These are phyloP conservation scores for Skeletonema marinoi DNA, from an alignment of 108 stramenopile genomes.

Conservation along the genomic window DNA sequence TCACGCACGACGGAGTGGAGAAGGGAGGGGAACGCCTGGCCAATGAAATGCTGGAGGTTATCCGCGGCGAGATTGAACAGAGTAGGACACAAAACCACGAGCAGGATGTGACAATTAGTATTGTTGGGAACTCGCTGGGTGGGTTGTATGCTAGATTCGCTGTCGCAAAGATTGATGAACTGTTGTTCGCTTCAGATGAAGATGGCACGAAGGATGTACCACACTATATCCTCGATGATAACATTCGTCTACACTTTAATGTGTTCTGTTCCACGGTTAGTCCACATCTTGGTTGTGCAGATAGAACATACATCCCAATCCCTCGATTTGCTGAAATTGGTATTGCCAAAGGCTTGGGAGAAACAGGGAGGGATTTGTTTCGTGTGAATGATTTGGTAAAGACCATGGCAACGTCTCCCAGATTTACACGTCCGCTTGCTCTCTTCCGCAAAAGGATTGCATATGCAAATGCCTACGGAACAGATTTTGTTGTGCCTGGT, in stretches of 20 bases:
- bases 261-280: constrained; percentile 79
- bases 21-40: constrained; percentile 67
- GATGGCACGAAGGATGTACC: neutral
- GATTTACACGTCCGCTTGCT: constrained; percentile 65
- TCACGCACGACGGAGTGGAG: constrained; percentile 70
- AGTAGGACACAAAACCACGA: neutral
- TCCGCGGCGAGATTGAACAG: constrained; percentile 26
- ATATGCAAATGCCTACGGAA: constrained; percentile 76
- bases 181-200: neutral
- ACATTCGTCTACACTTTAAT: constrained; percentile 45
- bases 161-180: constrained; percentile 49
- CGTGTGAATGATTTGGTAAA: constrained; percentile 55
- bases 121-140: constrained; percentile 81
- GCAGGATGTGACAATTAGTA: constrained; percentile 51
- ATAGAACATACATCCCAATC: constrained; percentile 69
- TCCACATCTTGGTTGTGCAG: constrained; percentile 76
- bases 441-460: constrained; percentile 78
- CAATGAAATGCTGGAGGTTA: constrained; percentile 60
- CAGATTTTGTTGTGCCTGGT: constrained; percentile 84
- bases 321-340: constrained; percentile 58
- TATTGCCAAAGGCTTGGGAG: constrained; percentile 53
- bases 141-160: constrained; percentile 82
- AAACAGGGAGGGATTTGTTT: constrained; percentile 59
- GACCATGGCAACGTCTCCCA: constrained; percentile 44
- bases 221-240: constrained; percentile 18